Conservation (phyloP, 2,329 filamentous ascomycete genomes). For the Ophiostoma ulmi region DNA sequence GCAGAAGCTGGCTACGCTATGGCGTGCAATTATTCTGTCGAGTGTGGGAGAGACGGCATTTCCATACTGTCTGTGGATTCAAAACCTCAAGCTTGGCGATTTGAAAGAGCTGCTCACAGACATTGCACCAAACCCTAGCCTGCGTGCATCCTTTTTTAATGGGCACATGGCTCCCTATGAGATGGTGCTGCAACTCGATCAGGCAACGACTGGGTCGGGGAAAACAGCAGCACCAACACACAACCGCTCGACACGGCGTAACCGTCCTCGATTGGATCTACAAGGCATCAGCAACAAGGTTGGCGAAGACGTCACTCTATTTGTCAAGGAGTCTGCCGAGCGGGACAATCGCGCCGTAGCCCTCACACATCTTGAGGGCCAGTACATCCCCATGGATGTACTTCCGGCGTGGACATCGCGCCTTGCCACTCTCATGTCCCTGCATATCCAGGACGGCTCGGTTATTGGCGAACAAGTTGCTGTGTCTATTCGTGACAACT, state of each 20-base stretch:
- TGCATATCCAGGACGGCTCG: slow-evolving; percentile 58
- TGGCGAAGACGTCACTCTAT: slow-evolving; percentile 52
- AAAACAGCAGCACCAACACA: slow-evolving; percentile 14
- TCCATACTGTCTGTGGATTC: slow-evolving; percentile 66
- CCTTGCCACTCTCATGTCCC: slow-evolving; percentile 51
- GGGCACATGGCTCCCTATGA: slow-evolving; percentile 38
- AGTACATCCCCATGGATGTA: slow-evolving; percentile 44
- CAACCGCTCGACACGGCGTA: slow-evolving; percentile 26
- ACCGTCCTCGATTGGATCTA: slow-evolving; percentile 33
- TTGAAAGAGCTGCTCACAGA: slow-evolving; percentile 56
- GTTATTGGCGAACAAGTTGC: slow-evolving; percentile 52
- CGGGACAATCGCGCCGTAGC: slow-evolving; percentile 43
- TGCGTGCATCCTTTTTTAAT: slow-evolving; percentile 39
- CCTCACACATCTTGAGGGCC: slow-evolving; percentile 55
- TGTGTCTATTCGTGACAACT: slow-evolving; percentile 51
- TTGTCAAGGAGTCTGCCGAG: slow-evolving; percentile 38
- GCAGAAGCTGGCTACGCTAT: slow-evolving; percentile 57
- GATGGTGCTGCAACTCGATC: slow-evolving; percentile 27
- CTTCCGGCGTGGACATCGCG: slow-evolving; percentile 56
- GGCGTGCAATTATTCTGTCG: slow-evolving; percentile 64
- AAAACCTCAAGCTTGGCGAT: slow-evolving; percentile 57
- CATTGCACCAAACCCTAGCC: slow-evolving; percentile 33
- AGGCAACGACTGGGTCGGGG: neutral
- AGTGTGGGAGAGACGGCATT: slow-evolving; percentile 57
- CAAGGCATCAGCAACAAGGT: slow-evolving; percentile 44